These are phyloP conservation scores for Picea mariana DNA, from an alignment of 83 land plant species.

Conservation along the genomic window DNA sequence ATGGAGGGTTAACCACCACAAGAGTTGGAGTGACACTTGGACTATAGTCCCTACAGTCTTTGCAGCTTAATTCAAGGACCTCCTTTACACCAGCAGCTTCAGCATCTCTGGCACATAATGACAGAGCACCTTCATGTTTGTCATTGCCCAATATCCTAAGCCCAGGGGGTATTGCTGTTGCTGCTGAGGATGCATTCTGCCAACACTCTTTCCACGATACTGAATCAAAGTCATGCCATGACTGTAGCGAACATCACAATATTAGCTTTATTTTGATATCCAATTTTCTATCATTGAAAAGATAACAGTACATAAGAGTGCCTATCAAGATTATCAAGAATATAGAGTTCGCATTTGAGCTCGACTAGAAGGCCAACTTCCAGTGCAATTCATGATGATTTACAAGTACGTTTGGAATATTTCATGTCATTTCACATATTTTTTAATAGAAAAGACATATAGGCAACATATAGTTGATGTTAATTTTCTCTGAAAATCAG, in stretches of 20 bases:
- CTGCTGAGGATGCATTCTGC: slow-evolving; percentile 26
- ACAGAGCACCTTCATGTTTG: slow-evolving; percentile 46
- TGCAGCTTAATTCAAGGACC: slow-evolving; percentile 38
- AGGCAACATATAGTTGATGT: neutral
- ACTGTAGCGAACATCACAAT: slow-evolving; percentile 23
- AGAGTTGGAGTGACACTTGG: slow-evolving; percentile 37
- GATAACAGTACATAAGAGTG: too few species aligned
- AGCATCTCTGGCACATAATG: slow-evolving; percentile 39
- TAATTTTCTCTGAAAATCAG: too few species aligned
- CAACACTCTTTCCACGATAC: slow-evolving; percentile 29
- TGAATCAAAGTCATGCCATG: slow-evolving; percentile 52
- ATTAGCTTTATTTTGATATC: neutral
- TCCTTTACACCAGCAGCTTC: slow-evolving; percentile 35
- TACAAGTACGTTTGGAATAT: neutral
- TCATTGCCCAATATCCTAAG: slow-evolving; percentile 46
- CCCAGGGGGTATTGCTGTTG: slow-evolving; percentile 19
- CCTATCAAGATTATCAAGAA: too few species aligned
- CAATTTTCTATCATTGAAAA: too few species aligned
- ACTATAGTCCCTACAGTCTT: slow-evolving; percentile 31
- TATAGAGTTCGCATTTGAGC: too few species aligned
- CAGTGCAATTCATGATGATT: neutral
- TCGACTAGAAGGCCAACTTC: neutral
- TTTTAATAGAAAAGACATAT: neutral
- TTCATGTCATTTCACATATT: neutral
- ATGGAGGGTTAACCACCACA: slow-evolving; percentile 52